Percentiles rank a stretch among this genome's conserved stretches.
These are phyloP conservation scores for Clarireedia sp. DNA, from an alignment of 2,329 filamentous ascomycete genomes.

Conservation along the genomic window DNA sequence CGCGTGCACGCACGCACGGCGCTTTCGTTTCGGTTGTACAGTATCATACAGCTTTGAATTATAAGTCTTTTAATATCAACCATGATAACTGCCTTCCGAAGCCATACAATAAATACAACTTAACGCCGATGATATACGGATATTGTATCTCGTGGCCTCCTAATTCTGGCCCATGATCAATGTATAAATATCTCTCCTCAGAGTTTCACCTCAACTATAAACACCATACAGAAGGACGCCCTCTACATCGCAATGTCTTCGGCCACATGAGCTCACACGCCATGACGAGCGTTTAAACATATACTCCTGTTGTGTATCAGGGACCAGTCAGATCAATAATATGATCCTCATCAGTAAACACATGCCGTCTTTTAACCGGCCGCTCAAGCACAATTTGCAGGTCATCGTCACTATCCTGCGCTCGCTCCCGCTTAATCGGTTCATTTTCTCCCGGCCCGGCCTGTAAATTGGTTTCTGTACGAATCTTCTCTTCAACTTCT, in stretches of 20 bases:
- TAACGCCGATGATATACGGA: background rate
- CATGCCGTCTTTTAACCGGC: constrained; percentile 8
- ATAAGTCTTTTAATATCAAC: constrained; percentile 3
- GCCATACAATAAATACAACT: background rate
- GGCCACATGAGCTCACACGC: too few relatives aligned
- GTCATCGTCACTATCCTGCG: background rate
- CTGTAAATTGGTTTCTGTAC: background rate
- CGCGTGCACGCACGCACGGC: background rate
- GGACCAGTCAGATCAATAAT: constrained; percentile 2
- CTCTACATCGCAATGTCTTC: too few relatives aligned
- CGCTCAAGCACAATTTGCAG: constrained; percentile 5
- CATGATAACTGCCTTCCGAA: background rate
- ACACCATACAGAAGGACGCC: too few relatives aligned
- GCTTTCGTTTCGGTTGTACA: background rate
- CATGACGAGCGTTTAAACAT: too few relatives aligned
- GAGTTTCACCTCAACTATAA: too few relatives aligned
- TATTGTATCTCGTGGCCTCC: too few relatives aligned
- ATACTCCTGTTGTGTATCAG: background rate
- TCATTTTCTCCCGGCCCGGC: background rate
- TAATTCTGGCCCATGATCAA: background rate
- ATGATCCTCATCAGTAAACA: constrained; percentile 1
- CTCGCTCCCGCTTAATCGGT: constrained; percentile 1
- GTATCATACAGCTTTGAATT: constrained; percentile 1
- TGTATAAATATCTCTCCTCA: background rate
- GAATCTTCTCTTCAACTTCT: background rate